Evolutionary conservation across 257 asterid genomes (phyloP).

Genomic region (Coffea canephora): DNA sequence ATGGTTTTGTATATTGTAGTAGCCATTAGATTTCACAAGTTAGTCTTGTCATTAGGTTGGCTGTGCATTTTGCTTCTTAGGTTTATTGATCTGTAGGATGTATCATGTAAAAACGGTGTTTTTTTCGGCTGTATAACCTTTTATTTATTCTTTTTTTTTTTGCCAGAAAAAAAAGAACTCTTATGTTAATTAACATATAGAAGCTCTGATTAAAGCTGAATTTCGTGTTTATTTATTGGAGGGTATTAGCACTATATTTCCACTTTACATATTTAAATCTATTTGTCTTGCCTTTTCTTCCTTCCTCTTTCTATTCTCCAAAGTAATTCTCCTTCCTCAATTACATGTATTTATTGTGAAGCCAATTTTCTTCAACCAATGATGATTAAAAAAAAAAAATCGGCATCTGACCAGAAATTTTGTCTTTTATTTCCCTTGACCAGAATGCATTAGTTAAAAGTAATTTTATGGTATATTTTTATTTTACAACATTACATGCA

Average conservation of each 20-base stretch:
- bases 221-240: neutral
- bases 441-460: neutral
- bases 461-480: no score
- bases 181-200: neutral
- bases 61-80: neutral
- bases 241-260: no score
- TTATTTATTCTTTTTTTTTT: no score
- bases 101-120: neutral
- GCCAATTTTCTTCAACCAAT: no score
- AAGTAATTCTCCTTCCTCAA: neutral
- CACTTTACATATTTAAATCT: no score
- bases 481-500: neutral
- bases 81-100: neutral
- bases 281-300: no score
- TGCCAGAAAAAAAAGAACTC: no score
- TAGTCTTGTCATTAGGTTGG: neutral
- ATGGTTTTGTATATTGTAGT: slow-evolving; percentile 7
- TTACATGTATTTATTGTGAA: no score
- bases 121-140: neutral
- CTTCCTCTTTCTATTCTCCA: neutral
- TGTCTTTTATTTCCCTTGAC: neutral
- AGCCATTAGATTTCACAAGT: neutral
- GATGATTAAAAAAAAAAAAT: neutral
- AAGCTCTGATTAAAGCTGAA: neutral
- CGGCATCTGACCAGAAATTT: neutral